These are phyloP conservation scores for Areca catechu DNA, from an alignment of 176 grass and related monocot genomes.

Conservation along the genomic window DNA sequence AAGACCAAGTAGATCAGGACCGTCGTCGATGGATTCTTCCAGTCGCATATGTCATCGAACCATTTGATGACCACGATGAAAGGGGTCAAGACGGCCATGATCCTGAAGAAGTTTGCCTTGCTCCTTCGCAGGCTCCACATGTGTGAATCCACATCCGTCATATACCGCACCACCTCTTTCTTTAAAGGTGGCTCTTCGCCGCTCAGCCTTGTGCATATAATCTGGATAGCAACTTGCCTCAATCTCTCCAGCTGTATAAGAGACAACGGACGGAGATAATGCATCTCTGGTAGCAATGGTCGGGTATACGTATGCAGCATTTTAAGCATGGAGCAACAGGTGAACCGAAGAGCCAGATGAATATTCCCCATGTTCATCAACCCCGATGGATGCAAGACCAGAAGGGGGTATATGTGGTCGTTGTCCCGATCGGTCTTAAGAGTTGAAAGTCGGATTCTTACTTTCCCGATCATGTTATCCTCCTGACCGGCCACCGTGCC, in stretches of 20 bases:
- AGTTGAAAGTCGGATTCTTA: conserved; percentile 77
- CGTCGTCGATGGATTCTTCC: conserved; percentile 76
- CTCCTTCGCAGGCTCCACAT: conserved; percentile 97
- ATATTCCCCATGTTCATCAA: conserved; percentile 98
- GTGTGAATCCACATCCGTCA: conserved; percentile 87
- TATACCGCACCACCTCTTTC: conserved; percentile 89
- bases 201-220: conserved; percentile 54
- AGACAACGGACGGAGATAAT: conserved; percentile 80
- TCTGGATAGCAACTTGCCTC: conserved; percentile 75
- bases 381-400: conserved; percentile 47
- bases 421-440: conserved; percentile 78
- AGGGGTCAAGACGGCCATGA: conserved; percentile 49
- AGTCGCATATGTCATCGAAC: conserved; percentile 60
- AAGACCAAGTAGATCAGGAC: conserved; percentile 74
- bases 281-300: conserved; percentile 73
- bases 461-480: conserved; percentile 67
- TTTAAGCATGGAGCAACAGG: conserved; percentile 43
- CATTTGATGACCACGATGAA: conserved; percentile 37
- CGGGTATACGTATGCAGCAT: conserved; percentile 9
- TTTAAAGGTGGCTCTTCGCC: conserved; percentile 66
- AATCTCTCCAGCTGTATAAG: conserved; percentile 74
- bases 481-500: conserved; percentile 14
- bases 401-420: conserved; percentile 74
- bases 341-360: conserved; percentile 70
- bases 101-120: conserved; percentile 98